These are phyloP conservation scores for Berberis thunbergii DNA, from an alignment of 164 flowering plant genomes.

Conservation along the genomic window DNA sequence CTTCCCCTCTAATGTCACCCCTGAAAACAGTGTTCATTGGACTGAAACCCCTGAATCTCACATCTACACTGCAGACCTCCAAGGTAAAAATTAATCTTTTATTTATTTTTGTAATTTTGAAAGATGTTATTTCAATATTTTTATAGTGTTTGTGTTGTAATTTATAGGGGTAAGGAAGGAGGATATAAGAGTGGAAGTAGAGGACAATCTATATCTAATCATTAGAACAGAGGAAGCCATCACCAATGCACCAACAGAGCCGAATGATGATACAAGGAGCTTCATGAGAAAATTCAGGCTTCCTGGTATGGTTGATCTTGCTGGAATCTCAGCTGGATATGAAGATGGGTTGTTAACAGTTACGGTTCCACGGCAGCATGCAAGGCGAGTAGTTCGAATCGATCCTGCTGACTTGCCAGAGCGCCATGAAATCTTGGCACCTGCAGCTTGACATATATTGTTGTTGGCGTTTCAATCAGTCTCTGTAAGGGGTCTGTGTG, in stretches of 20 bases:
- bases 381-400: conserved; percentile 25
- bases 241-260: conserved; percentile 12
- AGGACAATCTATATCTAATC: conserved; percentile 59
- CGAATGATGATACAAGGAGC: conserved; percentile 16
- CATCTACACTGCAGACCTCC: conserved; percentile 50
- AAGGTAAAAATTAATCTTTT: conserved; percentile 26
- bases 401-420: conserved; percentile 38
- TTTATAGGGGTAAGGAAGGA: conserved; percentile 60
- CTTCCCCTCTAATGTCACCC: conserved; percentile 24
- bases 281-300: conserved; percentile 73
- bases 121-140: background rate
- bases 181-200: conserved; percentile 62
- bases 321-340: conserved; percentile 54
- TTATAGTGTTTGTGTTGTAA: background rate
- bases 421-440: conserved; percentile 30
- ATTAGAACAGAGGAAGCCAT: conserved; percentile 44
- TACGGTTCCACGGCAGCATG: conserved; percentile 38
- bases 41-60: conserved; percentile 58
- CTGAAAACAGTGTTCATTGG: conserved; percentile 62
- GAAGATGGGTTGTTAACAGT: conserved; percentile 58
- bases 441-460: conserved; percentile 32
- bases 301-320: conserved; percentile 42
- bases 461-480: too few relatives aligned
- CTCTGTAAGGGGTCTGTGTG: too few relatives aligned
- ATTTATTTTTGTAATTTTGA: background rate